Base-by-base conservation (phyloP, 345 rosid species). In the Heritiera littoralis region DNA sequence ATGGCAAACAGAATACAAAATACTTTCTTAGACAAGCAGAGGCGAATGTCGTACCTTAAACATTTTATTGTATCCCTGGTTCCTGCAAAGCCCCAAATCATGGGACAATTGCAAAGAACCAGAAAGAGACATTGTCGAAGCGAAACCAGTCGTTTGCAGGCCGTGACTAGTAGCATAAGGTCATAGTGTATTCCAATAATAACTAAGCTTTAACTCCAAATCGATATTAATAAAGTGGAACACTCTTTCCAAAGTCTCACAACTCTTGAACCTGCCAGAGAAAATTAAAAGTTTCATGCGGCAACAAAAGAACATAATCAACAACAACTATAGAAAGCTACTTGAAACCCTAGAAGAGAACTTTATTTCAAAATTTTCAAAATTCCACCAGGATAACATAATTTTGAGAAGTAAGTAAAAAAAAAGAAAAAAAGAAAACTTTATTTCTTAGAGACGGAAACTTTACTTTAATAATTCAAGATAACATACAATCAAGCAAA, bases 101-200 rank as follows among this genome's bases (percentile, higher is more conserved):
- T 81, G 86, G 84, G 95, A 85, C 83, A 92, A 80, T 66, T 92
- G 96, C 91, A 90, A 73, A 66, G 92, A 89, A 85, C 93, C 92
- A 83, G 84, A 78, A 23, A 86, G 75, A 79, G 85, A 84, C 98
- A 93, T 92, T 41, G 46, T 80, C n/a, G 54, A 43, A 80, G n/a
- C 68, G 76, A 81, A 41, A 49, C 66, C 52, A 46, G 63, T 30
- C 23, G 64, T 49, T 79, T 74, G 75, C 77, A 78, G 55, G 83
- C 63, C 45, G 1, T 65, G 69, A 73, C 80, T 75, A 84, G 81
- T 79, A 64, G 81, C 72, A 81, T 82, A 72, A 77, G 79, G 76
- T 82, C 87, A 85, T 74, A 81, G 68, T 13, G 48, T 66, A 69
- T 78, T 55, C 43, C 18, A 59, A 60, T 14, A 68, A 59, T 35